Evolutionary conservation across 495 filamentous ascomycete species (phyloP).

Genomic region (Amniculicola lignicola): DNA sequence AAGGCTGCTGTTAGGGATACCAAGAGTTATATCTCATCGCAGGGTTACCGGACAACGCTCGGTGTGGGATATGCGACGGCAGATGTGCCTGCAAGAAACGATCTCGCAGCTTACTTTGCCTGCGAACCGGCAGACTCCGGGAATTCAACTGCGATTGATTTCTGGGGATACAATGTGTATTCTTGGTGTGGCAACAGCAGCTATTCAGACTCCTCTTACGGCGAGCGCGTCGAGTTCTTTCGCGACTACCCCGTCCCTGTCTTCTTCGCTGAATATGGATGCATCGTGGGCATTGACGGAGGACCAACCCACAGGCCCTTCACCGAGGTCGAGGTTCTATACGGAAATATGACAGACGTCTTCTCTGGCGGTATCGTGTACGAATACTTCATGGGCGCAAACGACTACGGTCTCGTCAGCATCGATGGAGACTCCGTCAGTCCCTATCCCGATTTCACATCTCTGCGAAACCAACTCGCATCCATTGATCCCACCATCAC

Average conservation of each 20-base stretch:
- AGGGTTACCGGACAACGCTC: conserved; percentile 67
- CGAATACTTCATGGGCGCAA: conserved; percentile 91
- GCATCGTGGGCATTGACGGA: conserved; percentile 54
- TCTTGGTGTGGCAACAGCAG: conserved; percentile 88
- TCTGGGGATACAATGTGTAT: conserved; percentile 99
- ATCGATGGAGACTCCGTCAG: conserved; percentile 54
- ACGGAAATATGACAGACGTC: conserved; percentile 74
- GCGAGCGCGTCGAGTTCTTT: conserved; percentile 76
- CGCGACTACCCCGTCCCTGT: conserved; percentile 81
- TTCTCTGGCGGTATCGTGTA: conserved; percentile 96
- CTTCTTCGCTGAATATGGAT: conserved; percentile 98
- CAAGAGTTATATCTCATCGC: conserved; percentile 82
- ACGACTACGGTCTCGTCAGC: conserved; percentile 83
- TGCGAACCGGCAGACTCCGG: conserved; percentile 62
- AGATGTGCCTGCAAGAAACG: conserved; percentile 75
- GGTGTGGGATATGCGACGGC: conserved; percentile 94
- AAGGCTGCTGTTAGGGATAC: conserved; percentile 93
- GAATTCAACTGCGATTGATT: conserved; percentile 60
- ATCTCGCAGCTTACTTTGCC: conserved; percentile 89
- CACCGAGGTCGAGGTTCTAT: conserved; percentile 84
- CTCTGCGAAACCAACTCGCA: conserved; percentile 66
- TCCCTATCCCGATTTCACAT: conserved; percentile 69
- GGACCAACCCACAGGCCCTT: conserved; percentile 60
- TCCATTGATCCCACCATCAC: conserved; percentile 61
- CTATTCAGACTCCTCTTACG: conserved; percentile 70